Base-by-base conservation (phyloP, 1,284 basidiomycete species). In the Trichosporon sp. region DNA sequence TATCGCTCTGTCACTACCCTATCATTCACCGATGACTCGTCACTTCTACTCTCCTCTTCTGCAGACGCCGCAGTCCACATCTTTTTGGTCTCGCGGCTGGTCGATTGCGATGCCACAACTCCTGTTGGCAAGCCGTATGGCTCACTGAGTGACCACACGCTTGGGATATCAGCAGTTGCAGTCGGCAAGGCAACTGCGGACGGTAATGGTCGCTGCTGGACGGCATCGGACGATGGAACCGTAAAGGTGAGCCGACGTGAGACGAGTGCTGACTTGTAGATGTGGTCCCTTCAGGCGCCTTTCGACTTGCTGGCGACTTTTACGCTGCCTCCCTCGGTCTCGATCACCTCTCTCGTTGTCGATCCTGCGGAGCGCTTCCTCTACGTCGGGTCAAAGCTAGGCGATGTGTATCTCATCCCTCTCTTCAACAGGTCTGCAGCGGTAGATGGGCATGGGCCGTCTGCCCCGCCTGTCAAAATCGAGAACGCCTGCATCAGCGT, bases 61-160 rank as follows among this genome's bases (percentile, higher is more conserved):
- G 92, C 96, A 72, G 96, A 99, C 80, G 92, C 94, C 21, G 89
- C 91, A 21, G 88, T 94, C 40, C 90, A 90, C 81, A 90, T 98
- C 64, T 98, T 95, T 93, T 91, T 91, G 73, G 87, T 97, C 73
- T 89, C 93, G 0, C 71, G 75, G 11, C 63, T 83, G 8, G 66
- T 81, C 1, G 79, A 81, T 48, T 76, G 78, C 4, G 71, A 72
- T 12, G 19, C 70, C 0, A 12, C 63, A 2, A 14, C 21, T 8
- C 65, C 67, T 1, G 68, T 72, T 26, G 76, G 78, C 2, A 86
- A 90, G 66, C 91, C 95, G 4, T 92, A 91, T 79, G 91, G 90
- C 76, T 90, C 89, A 1, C 86, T 98, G 16, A 89, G 91, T 8
- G 96, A 98, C 83, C 96, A 99, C 81, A 96, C 94, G 0, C 88